phyloP scores from a whole-genome alignment of 805 yeast species.

The Metschnikowia lunata region DNA sequence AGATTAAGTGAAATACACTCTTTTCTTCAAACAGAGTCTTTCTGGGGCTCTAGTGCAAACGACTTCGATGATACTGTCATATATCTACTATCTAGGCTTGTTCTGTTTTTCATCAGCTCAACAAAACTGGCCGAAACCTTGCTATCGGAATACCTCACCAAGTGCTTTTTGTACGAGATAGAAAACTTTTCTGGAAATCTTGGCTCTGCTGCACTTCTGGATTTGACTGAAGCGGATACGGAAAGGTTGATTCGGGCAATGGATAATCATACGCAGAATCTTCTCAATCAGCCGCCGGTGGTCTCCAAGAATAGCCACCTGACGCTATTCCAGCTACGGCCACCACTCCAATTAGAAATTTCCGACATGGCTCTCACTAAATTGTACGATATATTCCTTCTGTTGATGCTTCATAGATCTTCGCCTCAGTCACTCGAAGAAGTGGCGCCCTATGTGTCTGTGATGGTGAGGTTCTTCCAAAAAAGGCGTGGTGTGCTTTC shows the following conservation, averaged over 20 bases:
- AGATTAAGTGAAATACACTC: too few relatives aligned
- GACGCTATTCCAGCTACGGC: background rate
- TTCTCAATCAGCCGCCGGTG: background rate
- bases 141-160: background rate
- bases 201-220: background rate
- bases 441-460: slow-evolving; percentile 15
- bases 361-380: slow-evolving; percentile 18
- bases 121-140: background rate
- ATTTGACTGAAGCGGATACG: background rate
- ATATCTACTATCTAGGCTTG: background rate
- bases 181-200: background rate
- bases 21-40: background rate
- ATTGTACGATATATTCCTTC: slow-evolving; percentile 22
- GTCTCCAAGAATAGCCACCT: background rate
- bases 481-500: too few relatives aligned
- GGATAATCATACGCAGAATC: background rate
- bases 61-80: background rate
- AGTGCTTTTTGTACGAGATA: slow-evolving; percentile 3
- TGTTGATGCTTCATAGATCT: slow-evolving; percentile 18
- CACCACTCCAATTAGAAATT: slow-evolving; percentile 14
- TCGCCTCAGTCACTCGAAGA: slow-evolving; percentile 9
- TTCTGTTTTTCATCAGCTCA: background rate
- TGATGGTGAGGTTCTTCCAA: slow-evolving; percentile 19
- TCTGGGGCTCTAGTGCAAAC: background rate
- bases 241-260: slow-evolving; percentile 7